These are phyloP conservation scores for Mycena amicta DNA, from an alignment of 768 basidiomycete genomes.

Conservation along the genomic window DNA sequence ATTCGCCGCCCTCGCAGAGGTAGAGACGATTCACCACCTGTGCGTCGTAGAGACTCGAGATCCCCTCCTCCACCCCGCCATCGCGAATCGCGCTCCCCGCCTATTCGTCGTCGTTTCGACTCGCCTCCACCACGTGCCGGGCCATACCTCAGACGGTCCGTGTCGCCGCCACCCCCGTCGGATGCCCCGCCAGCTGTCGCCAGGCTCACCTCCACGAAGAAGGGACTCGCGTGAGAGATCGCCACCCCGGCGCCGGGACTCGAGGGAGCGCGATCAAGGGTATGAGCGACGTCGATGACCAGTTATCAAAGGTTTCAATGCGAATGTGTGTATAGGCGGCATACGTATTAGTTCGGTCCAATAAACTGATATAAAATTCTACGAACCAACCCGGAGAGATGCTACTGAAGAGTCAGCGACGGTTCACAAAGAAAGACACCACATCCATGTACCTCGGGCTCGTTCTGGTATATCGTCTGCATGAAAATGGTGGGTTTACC, in stretches of 20 bases:
- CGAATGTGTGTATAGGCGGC: too few relatives aligned
- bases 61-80: conserved; percentile 13
- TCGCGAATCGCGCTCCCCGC: conserved; percentile 10
- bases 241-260: conserved; percentile 1
- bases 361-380: conserved; percentile 87
- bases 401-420: too few relatives aligned
- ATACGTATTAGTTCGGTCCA: conserved; percentile 82
- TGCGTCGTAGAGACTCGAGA: too few relatives aligned
- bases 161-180: conserved; percentile 11
- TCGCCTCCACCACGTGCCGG: conserved; percentile 14
- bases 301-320: too few relatives aligned
- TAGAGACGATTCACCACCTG: too few relatives aligned
- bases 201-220: conserved; percentile 3
- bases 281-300: conserved; percentile 22
- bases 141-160: conserved; percentile 21
- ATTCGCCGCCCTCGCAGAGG: too few relatives aligned
- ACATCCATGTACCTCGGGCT: conserved; percentile 5
- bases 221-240: conserved; percentile 11
- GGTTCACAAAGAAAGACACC: too few relatives aligned
- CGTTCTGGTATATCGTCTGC: conserved; percentile 75
- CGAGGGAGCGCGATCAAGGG: conserved; percentile 26
- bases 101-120: background rate
- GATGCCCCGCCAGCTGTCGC: background rate
- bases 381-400: conserved; percentile 79
- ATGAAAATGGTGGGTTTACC: conserved; percentile 13